phyloP scores from a whole-genome alignment of 805 yeast species.

The Candida koratica region DNA sequence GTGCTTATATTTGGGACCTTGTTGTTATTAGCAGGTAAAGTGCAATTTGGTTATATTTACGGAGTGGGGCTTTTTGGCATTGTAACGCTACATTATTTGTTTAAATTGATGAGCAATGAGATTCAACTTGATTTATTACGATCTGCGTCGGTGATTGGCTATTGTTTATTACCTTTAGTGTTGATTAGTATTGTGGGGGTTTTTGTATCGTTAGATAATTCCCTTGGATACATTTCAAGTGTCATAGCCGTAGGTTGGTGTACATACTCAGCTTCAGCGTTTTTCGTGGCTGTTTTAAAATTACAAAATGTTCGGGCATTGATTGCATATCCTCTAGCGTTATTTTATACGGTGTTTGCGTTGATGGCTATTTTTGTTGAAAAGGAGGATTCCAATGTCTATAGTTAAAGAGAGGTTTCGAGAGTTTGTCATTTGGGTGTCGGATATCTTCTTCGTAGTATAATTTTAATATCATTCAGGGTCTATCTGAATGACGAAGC shows the following conservation, averaged over 20 bases:
- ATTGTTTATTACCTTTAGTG: constrained; percentile 88
- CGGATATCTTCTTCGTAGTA: too few relatives aligned
- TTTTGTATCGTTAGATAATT: constrained; percentile 61
- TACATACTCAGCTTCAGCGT: constrained; percentile 88
- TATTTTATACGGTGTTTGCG: constrained; percentile 92
- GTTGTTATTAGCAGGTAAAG: constrained; percentile 81
- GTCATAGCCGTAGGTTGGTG: constrained; percentile 79
- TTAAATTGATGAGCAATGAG: constrained; percentile 79
- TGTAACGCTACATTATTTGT: constrained; percentile 72
- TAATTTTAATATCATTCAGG: too few relatives aligned
- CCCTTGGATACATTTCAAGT: constrained; percentile 67
- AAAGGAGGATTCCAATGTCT: too few relatives aligned
- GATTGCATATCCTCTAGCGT: constrained; percentile 86
- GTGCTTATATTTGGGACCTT: constrained; percentile 83
- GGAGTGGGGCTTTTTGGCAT: constrained; percentile 95
- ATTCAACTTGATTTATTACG: constrained; percentile 55
- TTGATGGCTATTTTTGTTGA: constrained; percentile 86
- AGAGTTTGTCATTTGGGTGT: too few relatives aligned
- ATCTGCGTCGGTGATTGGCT: constrained; percentile 90
- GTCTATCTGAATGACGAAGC: too few relatives aligned
- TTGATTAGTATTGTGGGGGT: constrained; percentile 70
- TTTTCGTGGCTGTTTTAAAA: constrained; percentile 80
- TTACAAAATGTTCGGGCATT: constrained; percentile 81
- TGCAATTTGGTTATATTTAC: constrained; percentile 94
- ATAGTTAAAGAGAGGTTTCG: too few relatives aligned